These are phyloP conservation scores for Corylus heterophylla DNA, from an alignment of 306 rosid species.

Conservation along the genomic window DNA sequence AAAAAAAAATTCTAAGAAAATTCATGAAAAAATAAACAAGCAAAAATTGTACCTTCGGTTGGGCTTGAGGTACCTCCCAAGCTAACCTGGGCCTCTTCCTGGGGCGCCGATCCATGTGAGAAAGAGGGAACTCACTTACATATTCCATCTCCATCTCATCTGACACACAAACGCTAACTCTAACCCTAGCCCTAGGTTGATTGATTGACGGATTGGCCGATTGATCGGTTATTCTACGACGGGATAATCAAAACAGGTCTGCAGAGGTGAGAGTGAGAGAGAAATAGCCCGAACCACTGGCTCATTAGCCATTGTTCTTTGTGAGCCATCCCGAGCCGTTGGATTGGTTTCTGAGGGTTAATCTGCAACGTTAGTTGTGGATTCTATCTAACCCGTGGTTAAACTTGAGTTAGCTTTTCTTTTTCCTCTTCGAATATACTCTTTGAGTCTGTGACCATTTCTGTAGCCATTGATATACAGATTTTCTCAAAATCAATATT, in stretches of 20 bases:
- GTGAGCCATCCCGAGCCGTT: conserved; percentile 26
- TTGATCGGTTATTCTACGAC: neutral
- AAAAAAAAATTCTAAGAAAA: neutral
- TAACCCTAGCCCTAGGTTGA: conserved; percentile 21
- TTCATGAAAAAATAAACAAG: neutral
- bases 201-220: neutral
- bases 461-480: too few relatives aligned
- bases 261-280: conserved; percentile 25
- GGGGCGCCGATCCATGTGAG: conserved; percentile 56
- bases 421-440: too few relatives aligned
- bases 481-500: too few relatives aligned
- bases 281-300: neutral
- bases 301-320: conserved; percentile 12
- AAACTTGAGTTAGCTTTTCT: conserved; percentile 11
- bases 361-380: conserved; percentile 22
- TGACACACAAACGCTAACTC: conserved; percentile 23
- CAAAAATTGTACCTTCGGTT: conserved; percentile 37
- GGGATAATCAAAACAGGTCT: neutral
- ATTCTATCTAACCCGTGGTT: conserved; percentile 27
- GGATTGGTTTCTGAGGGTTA: conserved; percentile 16
- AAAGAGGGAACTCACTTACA: conserved; percentile 38
- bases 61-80: conserved; percentile 47
- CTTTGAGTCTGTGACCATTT: too few relatives aligned
- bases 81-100: conserved; percentile 51
- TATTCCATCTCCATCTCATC: conserved; percentile 46